These are phyloP conservation scores for Suhomyces emberorum DNA, from an alignment of 805 yeast genomes.

Conservation along the genomic window DNA sequence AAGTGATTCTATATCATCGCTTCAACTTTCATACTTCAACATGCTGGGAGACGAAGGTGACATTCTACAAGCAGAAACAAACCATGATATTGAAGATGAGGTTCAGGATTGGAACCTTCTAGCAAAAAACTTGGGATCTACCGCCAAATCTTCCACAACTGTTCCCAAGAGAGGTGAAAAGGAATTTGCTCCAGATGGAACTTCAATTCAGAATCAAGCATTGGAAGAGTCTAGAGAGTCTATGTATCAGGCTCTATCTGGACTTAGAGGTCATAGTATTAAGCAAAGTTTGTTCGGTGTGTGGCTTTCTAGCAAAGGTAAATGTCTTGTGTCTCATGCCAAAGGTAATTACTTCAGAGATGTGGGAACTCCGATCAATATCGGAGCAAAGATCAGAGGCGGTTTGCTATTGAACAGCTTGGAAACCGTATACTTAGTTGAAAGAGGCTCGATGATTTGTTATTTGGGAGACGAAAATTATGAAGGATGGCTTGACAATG, in stretches of 20 bases:
- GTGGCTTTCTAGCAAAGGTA: constrained; percentile 31
- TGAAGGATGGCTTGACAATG: constrained; percentile 15
- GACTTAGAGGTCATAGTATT: constrained; percentile 44
- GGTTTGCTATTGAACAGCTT: constrained; percentile 54
- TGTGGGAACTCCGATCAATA: constrained; percentile 54
- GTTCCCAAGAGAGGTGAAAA: constrained; percentile 79
- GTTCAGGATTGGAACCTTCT: constrained; percentile 52
- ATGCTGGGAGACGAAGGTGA: constrained; percentile 7
- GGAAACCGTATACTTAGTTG: constrained; percentile 75
- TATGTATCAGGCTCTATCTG: constrained; percentile 67
- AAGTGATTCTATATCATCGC: too few species aligned
- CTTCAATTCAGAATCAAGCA: constrained; percentile 45
- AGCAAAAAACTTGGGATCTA: constrained; percentile 9
- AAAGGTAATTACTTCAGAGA: constrained; percentile 72
- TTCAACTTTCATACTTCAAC: too few species aligned
- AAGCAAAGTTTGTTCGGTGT: constrained; percentile 54
- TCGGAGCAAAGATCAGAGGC: constrained; percentile 13
- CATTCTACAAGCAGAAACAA: constrained; percentile 4
- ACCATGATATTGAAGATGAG: constrained; percentile 39
- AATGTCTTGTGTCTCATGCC: constrained; percentile 42
- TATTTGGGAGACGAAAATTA: constrained; percentile 23
- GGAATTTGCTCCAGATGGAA: constrained; percentile 82
- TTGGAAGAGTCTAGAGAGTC: constrained; percentile 57
- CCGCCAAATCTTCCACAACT: constrained; percentile 13
- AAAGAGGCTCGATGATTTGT: constrained; percentile 58